These are phyloP conservation scores for Erucastrum elatum DNA, from an alignment of 345 rosid genomes.

Conservation along the genomic window DNA sequence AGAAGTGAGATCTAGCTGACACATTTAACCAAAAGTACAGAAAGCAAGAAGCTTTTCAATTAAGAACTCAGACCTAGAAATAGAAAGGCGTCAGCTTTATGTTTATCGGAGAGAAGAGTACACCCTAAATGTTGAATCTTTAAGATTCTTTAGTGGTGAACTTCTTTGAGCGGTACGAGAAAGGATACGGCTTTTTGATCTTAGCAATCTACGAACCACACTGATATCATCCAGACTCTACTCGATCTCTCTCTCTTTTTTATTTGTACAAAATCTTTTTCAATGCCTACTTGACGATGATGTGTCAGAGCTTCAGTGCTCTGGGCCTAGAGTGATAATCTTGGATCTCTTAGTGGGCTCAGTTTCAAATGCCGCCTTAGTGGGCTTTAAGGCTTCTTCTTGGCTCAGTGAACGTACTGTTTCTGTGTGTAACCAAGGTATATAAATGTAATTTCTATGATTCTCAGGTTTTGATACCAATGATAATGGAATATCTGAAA, in stretches of 20 bases:
- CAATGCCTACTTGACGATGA: slow-evolving; percentile 29
- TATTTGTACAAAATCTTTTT: slow-evolving; percentile 26
- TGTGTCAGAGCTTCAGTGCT: slow-evolving; percentile 16
- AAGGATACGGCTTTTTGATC: slow-evolving; percentile 15
- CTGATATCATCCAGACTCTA: slow-evolving; percentile 30
- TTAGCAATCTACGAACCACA: slow-evolving; percentile 25
- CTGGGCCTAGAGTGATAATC: slow-evolving; percentile 18
- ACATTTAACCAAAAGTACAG: slow-evolving; percentile 2
- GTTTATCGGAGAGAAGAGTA: slow-evolving; percentile 9
- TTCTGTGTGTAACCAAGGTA: no score
- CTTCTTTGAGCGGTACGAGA: slow-evolving; percentile 13
- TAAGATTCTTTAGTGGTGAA: slow-evolving; percentile 2
- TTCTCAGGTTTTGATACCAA: background rate
- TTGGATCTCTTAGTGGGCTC: slow-evolving; percentile 17
- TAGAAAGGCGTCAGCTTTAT: slow-evolving; percentile 23
- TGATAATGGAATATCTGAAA: background rate
- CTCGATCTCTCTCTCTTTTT: slow-evolving; percentile 3
- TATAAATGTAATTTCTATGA: background rate
- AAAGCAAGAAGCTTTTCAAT: slow-evolving; percentile 18
- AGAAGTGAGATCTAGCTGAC: background rate
- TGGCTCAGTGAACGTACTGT: background rate
- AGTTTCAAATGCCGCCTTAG: slow-evolving; percentile 1
- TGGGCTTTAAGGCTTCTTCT: slow-evolving; percentile 8
- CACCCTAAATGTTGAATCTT: slow-evolving; percentile 37
- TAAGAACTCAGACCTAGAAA: slow-evolving; percentile 19